A percentile compares a stretch with the other conserved stretches of the same genome.
phyloP scores from a whole-genome alignment of 2,329 filamentous ascomycete species.

The Fusarium protoensiforme region DNA sequence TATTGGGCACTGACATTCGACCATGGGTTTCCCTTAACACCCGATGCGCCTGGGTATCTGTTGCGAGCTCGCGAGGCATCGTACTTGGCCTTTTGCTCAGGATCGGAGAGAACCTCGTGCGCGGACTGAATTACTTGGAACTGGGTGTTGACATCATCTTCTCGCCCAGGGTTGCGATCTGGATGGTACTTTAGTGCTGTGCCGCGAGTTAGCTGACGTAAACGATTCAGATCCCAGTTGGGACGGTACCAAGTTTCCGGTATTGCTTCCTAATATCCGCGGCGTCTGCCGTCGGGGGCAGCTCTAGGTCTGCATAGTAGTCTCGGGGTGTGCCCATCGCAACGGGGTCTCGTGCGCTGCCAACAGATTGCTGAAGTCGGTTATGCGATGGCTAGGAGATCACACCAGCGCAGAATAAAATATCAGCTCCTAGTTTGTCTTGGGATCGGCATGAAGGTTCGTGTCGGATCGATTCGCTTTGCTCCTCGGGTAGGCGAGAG shows the following conservation, averaged over 20 bases:
- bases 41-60: slow-evolving; percentile 61
- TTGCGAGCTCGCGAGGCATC: slow-evolving; percentile 58
- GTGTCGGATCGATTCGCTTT: background rate
- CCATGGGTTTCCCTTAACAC: slow-evolving; percentile 69
- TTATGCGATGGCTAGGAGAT: slow-evolving; percentile 2
- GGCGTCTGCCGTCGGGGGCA: slow-evolving; percentile 73
- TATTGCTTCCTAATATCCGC: slow-evolving; percentile 89
- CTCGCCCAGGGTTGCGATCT: slow-evolving; percentile 86
- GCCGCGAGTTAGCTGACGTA: slow-evolving; percentile 37
- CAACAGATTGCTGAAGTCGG: background rate
- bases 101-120: slow-evolving; percentile 76
- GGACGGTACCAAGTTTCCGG: slow-evolving; percentile 76
- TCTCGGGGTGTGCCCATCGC: slow-evolving; percentile 66
- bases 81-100: slow-evolving; percentile 62
- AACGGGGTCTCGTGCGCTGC: slow-evolving; percentile 19
- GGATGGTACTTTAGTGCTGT: slow-evolving; percentile 87
- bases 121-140: slow-evolving; percentile 90
- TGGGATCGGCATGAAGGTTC: slow-evolving; percentile 12
- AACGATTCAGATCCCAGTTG: background rate
- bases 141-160: slow-evolving; percentile 81
- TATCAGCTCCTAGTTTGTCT: slow-evolving; percentile 4
- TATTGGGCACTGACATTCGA: slow-evolving; percentile 60
- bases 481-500: background rate
- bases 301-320: slow-evolving; percentile 87
- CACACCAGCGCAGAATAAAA: background rate